These are phyloP conservation scores for Pharus latifolius DNA, from an alignment of 176 grass and related monocot species.

Conservation along the genomic window DNA sequence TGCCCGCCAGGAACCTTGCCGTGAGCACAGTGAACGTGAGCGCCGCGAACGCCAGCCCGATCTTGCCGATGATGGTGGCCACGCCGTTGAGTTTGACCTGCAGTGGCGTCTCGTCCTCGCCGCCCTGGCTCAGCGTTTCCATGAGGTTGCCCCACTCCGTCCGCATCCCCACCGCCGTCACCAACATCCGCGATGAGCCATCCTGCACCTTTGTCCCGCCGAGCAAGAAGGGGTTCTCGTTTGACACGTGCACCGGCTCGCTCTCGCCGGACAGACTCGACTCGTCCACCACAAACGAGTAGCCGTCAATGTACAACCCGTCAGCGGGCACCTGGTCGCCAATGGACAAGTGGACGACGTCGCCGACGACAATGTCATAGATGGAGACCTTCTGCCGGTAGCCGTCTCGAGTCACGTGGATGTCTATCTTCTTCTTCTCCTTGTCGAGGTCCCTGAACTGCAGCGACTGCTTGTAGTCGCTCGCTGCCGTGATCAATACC, in stretches of 20 bases:
- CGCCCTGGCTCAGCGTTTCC: slow-evolving; percentile 82
- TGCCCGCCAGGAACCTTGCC: slow-evolving; percentile 44
- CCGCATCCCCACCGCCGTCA: slow-evolving; percentile 84
- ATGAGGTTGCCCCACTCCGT: slow-evolving; percentile 98
- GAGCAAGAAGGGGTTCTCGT: slow-evolving; percentile 57
- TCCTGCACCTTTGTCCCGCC: slow-evolving; percentile 99
- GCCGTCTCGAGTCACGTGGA: slow-evolving; percentile 79
- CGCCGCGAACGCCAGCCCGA: slow-evolving; percentile 70
- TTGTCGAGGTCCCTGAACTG: slow-evolving; percentile 87
- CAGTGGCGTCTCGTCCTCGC: slow-evolving; percentile 91
- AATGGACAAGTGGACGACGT: slow-evolving; percentile 78
- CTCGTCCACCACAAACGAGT: slow-evolving; percentile 75
- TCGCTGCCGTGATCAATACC: slow-evolving; percentile 69
- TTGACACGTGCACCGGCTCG: slow-evolving; percentile 59
- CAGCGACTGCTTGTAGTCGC: slow-evolving; percentile 93
- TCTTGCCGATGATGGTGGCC: slow-evolving; percentile 96
- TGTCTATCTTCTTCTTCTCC: slow-evolving; percentile 96
- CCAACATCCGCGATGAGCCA: slow-evolving; percentile 71
- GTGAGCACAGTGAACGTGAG: slow-evolving; percentile 77
- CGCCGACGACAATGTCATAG: slow-evolving; percentile 86
- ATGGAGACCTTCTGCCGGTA: slow-evolving; percentile 88
- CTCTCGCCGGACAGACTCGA: slow-evolving; percentile 88
- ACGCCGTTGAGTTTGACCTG: slow-evolving; percentile 98
- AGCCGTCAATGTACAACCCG: slow-evolving; percentile 69
- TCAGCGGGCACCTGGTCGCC: slow-evolving; percentile 89